phyloP scores from a whole-genome alignment of 805 yeast species.

The Candida andamanensis region DNA sequence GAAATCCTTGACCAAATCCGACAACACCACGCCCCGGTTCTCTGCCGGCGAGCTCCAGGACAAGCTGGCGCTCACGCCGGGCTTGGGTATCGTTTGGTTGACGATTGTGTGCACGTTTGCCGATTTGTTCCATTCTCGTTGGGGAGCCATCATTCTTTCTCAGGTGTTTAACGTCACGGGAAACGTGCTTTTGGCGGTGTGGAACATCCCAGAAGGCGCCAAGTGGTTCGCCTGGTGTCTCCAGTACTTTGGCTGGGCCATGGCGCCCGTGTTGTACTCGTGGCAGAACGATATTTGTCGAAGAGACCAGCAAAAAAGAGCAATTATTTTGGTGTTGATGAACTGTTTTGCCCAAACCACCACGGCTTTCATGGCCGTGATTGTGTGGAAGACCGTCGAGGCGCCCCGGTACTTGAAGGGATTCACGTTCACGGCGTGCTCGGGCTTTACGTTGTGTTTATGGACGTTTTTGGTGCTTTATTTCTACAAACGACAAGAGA shows the following conservation, averaged over 20 bases:
- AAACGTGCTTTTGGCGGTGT: conserved; percentile 49
- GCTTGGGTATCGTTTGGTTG: conserved; percentile 38
- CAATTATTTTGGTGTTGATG: conserved; percentile 52
- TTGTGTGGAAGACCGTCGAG: conserved; percentile 53
- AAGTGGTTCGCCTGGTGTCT: conserved; percentile 63
- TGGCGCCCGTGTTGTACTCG: conserved; percentile 57
- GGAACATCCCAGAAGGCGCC: conserved; percentile 54
- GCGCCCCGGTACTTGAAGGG: conserved; percentile 55
- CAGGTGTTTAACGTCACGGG: conserved; percentile 52
- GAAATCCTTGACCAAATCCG: conserved; percentile 21
- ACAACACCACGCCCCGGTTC: conserved; percentile 22
- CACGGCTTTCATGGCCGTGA: conserved; percentile 49
- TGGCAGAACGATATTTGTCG: conserved; percentile 55
- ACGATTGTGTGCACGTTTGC: conserved; percentile 32
- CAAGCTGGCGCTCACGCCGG: conserved; percentile 44
- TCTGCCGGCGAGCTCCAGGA: conserved; percentile 32
- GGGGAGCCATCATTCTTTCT: conserved; percentile 49
- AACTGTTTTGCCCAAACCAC: conserved; percentile 52
- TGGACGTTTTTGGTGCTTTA: conserved; percentile 50
- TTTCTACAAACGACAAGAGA: conserved; percentile 36
- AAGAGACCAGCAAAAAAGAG: conserved; percentile 50
- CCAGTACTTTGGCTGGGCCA: conserved; percentile 59
- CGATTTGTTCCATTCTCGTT: conserved; percentile 43
- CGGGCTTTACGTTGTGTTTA: conserved; percentile 40
- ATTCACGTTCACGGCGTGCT: conserved; percentile 45